Evolutionary conservation across 176 grass and related monocot species (phyloP).

Genomic region (Avena atlantica): DNA sequence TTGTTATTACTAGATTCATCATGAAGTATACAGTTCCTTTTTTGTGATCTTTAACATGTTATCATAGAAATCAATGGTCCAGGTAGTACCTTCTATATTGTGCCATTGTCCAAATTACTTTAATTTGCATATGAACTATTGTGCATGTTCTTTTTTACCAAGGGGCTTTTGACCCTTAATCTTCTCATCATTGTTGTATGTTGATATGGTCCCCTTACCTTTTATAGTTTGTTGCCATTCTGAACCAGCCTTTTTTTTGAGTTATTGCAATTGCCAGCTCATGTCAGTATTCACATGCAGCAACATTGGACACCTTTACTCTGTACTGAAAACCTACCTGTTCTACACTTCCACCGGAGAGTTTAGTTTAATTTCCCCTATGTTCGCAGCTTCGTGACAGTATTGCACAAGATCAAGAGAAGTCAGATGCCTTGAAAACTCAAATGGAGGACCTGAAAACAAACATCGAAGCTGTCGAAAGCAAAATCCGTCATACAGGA

Average conservation of each 20-base stretch:
- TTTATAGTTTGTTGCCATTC: not conserved
- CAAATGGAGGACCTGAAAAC: constrained; percentile 86
- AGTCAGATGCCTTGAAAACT: constrained; percentile 79
- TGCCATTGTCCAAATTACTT: not conserved
- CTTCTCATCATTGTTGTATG: not conserved
- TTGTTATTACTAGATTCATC: not conserved
- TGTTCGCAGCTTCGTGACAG: constrained; percentile 76
- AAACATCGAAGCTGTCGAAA: constrained; percentile 60
- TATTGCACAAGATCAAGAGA: constrained; percentile 93
- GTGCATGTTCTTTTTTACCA: not conserved
- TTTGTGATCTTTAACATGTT: too few relatives aligned
- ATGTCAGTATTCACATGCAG: constrained; percentile 24
- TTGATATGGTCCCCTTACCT: not conserved
- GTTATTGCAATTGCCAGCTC: constrained; percentile 8
- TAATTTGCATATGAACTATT: not conserved
- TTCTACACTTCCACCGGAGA: not conserved
- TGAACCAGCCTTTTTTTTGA: not conserved
- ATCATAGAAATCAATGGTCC: not conserved
- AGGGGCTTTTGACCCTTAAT: not conserved
- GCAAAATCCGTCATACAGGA: constrained; percentile 55
- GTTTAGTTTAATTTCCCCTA: constrained; percentile 38
- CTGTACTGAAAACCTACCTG: not conserved
- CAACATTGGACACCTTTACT: constrained; percentile 10
- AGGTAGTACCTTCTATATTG: constrained; percentile 1
- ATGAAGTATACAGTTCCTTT: not conserved